Evolutionary conservation across 2,329 filamentous ascomycete species (phyloP).

Genomic region (Colletotrichum sp.): DNA sequence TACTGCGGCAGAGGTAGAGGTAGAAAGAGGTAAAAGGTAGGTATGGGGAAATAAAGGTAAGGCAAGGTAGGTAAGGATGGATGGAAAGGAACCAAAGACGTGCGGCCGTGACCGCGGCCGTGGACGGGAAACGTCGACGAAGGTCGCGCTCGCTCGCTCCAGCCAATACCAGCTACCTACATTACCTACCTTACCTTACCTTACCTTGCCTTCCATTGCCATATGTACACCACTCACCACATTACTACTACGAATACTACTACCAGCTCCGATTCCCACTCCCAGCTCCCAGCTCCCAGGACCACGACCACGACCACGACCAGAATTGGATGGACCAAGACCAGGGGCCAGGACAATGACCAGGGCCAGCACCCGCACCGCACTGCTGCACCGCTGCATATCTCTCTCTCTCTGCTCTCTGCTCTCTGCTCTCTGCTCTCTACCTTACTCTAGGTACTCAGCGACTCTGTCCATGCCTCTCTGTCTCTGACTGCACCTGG

Average conservation of each 20-base stretch:
- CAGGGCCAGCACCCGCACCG: neutral
- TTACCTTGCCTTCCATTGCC: neutral
- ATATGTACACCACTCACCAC: neutral
- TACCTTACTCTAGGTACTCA: neutral
- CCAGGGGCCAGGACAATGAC: neutral
- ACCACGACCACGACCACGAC: neutral
- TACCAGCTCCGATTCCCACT: neutral
- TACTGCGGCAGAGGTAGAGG: neutral
- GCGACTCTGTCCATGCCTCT: neutral
- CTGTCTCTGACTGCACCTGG: neutral
- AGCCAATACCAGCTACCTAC: neutral
- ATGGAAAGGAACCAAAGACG: neutral
- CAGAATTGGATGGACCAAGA: neutral
- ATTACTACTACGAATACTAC: neutral
- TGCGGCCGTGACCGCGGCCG: neutral
- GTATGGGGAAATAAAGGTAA: neutral
- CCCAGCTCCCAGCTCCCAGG: neutral
- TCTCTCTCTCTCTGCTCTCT: neutral
- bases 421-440: neutral
- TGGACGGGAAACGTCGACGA: conserved; percentile 18
- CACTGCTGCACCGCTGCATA: neutral
- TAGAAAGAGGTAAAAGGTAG: neutral
- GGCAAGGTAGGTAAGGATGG: neutral
- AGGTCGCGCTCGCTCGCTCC: conserved; percentile 1
- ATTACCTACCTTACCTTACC: neutral